phyloP scores from a whole-genome alignment of 2,329 filamentous ascomycete species.

The Monosporascus sp. region DNA sequence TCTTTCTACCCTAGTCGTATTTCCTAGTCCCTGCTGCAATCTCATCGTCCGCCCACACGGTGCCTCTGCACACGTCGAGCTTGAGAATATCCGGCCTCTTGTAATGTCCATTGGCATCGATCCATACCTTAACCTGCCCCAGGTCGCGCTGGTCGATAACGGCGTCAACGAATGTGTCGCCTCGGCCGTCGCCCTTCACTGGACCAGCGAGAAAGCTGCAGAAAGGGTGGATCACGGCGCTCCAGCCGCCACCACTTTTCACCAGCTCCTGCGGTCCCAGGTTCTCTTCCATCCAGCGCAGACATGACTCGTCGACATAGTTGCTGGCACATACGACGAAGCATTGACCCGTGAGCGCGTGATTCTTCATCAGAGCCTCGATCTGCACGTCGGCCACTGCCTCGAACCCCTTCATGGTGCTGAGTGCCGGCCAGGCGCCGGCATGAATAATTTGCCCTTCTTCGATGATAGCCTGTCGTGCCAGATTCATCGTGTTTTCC shows the following conservation, averaged over 20 bases:
- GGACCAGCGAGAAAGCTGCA: slow-evolving; percentile 22
- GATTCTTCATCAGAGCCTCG: slow-evolving; percentile 39
- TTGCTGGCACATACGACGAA: slow-evolving; percentile 37
- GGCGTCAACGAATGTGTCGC: neutral
- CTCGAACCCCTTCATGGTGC: slow-evolving; percentile 31
- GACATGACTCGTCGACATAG: slow-evolving; percentile 35
- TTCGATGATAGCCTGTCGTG: slow-evolving; percentile 24
- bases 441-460: slow-evolving; percentile 23
- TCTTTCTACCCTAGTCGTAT: too few relatives aligned
- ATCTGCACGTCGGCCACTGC: slow-evolving; percentile 35
- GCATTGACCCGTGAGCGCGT: slow-evolving; percentile 37
- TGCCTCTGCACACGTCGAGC: neutral
- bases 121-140: neutral
- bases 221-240: slow-evolving; percentile 24
- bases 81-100: neutral
- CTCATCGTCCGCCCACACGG: neutral
- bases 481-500: slow-evolving; percentile 26
- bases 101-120: neutral
- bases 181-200: neutral
- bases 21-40: too few relatives aligned
- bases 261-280: slow-evolving; percentile 23
- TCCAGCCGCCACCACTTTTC: slow-evolving; percentile 23
- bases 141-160: neutral
- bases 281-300: slow-evolving; percentile 30
- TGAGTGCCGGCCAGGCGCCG: slow-evolving; percentile 26